Percentiles rank a stretch among this genome's conserved stretches.
These are phyloP conservation scores for Trichoderma brevicompactum DNA, from an alignment of 2,329 filamentous ascomycete species.

Conservation along the genomic window DNA sequence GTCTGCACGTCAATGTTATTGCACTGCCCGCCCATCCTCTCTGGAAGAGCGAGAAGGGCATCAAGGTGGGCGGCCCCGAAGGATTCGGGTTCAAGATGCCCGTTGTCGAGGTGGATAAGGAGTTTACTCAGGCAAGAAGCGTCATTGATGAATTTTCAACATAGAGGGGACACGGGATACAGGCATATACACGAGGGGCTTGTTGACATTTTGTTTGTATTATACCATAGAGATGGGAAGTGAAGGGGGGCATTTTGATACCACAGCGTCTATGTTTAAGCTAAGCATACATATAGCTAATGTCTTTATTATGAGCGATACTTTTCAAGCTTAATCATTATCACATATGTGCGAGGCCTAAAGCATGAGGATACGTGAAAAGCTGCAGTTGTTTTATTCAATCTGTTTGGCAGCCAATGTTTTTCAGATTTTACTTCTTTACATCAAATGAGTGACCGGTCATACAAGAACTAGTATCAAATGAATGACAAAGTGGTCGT, in stretches of 20 bases:
- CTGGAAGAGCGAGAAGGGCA: slow-evolving; percentile 49
- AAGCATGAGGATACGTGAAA: background rate
- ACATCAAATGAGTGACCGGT: slow-evolving; percentile 20
- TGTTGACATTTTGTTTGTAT: background rate
- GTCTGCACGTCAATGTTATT: slow-evolving; percentile 55
- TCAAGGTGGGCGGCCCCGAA: slow-evolving; percentile 43
- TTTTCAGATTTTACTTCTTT: slow-evolving; percentile 25
- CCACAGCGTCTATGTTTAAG: background rate
- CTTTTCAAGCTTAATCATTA: too few relatives aligned
- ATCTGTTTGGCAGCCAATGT: slow-evolving; percentile 25
- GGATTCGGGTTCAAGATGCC: slow-evolving; percentile 42
- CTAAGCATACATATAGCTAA: background rate
- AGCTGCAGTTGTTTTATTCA: slow-evolving; percentile 21
- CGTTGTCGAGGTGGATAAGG: slow-evolving; percentile 38
- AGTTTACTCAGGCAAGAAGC: slow-evolving; percentile 52
- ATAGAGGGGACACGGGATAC: slow-evolving; percentile 2
- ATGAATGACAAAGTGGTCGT: slow-evolving; percentile 10
- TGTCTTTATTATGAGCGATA: background rate
- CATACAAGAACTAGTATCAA: slow-evolving; percentile 15
- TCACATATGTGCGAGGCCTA: background rate
- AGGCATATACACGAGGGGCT: background rate
- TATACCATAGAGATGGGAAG: background rate
- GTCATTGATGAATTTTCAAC: slow-evolving; percentile 45
- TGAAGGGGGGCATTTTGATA: background rate
- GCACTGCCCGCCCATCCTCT: slow-evolving; percentile 54